Base-by-base conservation (phyloP, 106 monocot genomes). In the Dioscorea alata region DNA sequence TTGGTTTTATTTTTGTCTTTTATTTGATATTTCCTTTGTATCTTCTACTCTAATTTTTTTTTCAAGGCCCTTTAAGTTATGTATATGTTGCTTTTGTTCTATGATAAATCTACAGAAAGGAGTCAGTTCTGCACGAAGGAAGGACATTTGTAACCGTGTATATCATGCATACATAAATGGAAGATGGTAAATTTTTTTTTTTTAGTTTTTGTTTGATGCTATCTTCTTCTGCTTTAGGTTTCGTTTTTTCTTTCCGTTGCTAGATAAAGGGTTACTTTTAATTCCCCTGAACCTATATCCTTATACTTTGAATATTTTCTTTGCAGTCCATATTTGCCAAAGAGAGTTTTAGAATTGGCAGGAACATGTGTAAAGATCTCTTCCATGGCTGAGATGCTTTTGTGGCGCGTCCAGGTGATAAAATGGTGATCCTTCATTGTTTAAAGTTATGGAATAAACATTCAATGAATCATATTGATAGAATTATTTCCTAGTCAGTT, bases 361-460 rank as follows among this genome's bases (percentile, higher is more conserved):
- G 97, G 97, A 61, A 79, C 49, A 15, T 90, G 87, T 75, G 78
- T 90, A 61, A 85, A 78, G 72, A 85, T 90, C 64, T 78, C 97
- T 73, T 75, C 72, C 49, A 23, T 57, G 63, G 83, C 79, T 61
- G 90, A 99, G 33, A 70, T 70, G 66, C 64, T 92, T 68, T 60
- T 99, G n/a, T 90, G 85, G 90, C 92, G 97, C 50, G 65, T 92
- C 72, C 97, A 90, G 92, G 96, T 92, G 10, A 48, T 35, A 21
- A 48, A 12, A 21, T 1, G 53, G 8, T 13, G 50, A 35, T 67
- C 32, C 35, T 65, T 23, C 6, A 28, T 60, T 63, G 71, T 18
- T 23, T 0, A 13, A 4, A 61, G 35, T 13, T 65, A 21, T n/a
- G 65, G 12, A 8, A 48, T 34, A 10, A 20, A 24, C 15, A 9